Evolutionary conservation across 2,329 filamentous ascomycete genomes (phyloP).

Genomic region (Arthrobotrys sinensis): DNA sequence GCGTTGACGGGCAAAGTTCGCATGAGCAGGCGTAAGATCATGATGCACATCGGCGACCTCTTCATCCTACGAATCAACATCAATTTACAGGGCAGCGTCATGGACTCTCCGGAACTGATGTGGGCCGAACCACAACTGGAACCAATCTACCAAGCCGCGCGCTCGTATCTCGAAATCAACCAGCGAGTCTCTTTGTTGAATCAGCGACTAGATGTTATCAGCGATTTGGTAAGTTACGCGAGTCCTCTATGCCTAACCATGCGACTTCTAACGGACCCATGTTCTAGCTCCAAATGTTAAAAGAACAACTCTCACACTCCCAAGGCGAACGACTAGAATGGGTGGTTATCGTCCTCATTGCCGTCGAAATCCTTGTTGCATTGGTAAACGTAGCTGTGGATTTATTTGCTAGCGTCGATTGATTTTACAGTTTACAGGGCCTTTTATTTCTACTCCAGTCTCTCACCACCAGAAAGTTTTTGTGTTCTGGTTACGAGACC

Average conservation of each 20-base stretch:
- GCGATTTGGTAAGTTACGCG: conserved; percentile 74
- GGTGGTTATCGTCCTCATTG: conserved; percentile 96
- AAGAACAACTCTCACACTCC: conserved; percentile 94
- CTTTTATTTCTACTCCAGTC: too few relatives aligned
- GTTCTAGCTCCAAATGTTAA: conserved; percentile 81
- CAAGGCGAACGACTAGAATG: conserved; percentile 91
- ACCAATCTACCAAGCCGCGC: conserved; percentile 93
- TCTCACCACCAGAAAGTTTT: too few relatives aligned
- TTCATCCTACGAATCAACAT: conserved; percentile 99
- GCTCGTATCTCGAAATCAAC: conserved; percentile 98
- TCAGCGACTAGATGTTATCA: conserved; percentile 91
- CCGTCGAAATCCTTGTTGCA: conserved; percentile 93
- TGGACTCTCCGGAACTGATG: conserved; percentile 97
- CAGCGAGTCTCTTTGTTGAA: conserved; percentile 91
- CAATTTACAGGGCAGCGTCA: conserved; percentile 94
- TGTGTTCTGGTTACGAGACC: not conserved
- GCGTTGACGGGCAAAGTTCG: conserved; percentile 92
- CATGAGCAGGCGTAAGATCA: conserved; percentile 89
- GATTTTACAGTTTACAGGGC: not conserved
- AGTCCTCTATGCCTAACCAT: not conserved
- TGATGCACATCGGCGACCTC: conserved; percentile 99
- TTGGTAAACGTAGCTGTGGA: conserved; percentile 98
- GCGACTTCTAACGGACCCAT: not conserved
- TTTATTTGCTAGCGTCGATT: conserved; percentile 69
- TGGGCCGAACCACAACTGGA: conserved; percentile 98